Evolutionary conservation across 2,329 filamentous ascomycete genomes (phyloP).

Genomic region (Huntiella omanensis): DNA sequence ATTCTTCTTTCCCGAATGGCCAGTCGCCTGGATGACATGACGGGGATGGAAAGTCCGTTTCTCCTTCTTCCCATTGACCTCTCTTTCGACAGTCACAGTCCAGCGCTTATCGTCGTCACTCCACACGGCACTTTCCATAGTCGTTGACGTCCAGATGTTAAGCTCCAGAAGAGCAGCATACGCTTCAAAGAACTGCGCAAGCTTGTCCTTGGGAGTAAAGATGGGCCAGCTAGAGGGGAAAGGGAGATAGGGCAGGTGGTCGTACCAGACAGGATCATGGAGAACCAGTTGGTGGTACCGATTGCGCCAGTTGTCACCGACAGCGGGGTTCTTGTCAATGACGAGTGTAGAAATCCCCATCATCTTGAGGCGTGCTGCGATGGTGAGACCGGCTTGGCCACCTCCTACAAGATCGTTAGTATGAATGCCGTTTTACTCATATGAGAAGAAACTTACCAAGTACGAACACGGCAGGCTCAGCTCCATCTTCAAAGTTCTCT

Average conservation of each 20-base stretch:
- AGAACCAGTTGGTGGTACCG: constrained; percentile 47
- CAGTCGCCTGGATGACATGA: constrained; percentile 49
- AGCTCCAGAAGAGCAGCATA: constrained; percentile 48
- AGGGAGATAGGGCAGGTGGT: constrained; percentile 42
- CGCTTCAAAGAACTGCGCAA: constrained; percentile 48
- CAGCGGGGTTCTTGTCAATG: constrained; percentile 36
- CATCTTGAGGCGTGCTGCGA: constrained; percentile 39
- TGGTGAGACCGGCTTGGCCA: constrained; percentile 40
- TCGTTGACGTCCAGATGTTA: constrained; percentile 43
- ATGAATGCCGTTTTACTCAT: not conserved
- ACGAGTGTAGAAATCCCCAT: constrained; percentile 35
- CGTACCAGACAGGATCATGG: constrained; percentile 46
- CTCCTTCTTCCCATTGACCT: constrained; percentile 27
- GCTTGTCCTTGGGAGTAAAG: constrained; percentile 54
- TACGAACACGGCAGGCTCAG: constrained; percentile 40
- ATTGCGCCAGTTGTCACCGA: constrained; percentile 47
- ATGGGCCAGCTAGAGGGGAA: constrained; percentile 50
- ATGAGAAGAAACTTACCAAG: constrained; percentile 27
- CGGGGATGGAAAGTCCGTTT: constrained; percentile 38
- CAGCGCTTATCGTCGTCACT: constrained; percentile 30
- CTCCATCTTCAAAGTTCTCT: constrained; percentile 25
- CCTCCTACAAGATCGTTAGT: constrained; percentile 23
- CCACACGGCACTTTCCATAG: constrained; percentile 28
- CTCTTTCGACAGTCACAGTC: constrained; percentile 35
- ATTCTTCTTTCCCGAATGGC: constrained; percentile 48